phyloP scores from a whole-genome alignment of 2,329 filamentous ascomycete species.

The Exophiala aquamarina region DNA sequence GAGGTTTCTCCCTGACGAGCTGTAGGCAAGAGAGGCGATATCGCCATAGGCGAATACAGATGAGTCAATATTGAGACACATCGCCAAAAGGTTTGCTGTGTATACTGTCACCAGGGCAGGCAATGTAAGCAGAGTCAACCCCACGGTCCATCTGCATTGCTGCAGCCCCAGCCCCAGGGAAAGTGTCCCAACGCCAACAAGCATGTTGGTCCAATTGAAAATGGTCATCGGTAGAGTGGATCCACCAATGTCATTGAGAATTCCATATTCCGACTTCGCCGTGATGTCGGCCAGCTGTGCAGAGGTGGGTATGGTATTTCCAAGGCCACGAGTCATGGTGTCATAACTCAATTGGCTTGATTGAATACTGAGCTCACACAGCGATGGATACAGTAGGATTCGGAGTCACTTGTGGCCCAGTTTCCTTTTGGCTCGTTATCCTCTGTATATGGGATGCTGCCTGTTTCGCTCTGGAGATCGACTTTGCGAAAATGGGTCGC shows the following conservation, averaged over 20 bases:
- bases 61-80: slow-evolving; percentile 81
- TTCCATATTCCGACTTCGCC: too few relatives aligned
- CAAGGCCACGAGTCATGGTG: too few relatives aligned
- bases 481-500: too few relatives aligned
- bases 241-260: slow-evolving; percentile 83
- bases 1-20: slow-evolving; percentile 74
- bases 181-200: slow-evolving; percentile 85
- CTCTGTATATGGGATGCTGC: too few relatives aligned
- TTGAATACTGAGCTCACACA: too few relatives aligned
- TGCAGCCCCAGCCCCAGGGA: slow-evolving; percentile 84
- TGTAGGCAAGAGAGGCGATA: slow-evolving; percentile 86
- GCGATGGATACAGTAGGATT: too few relatives aligned
- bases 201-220: slow-evolving; percentile 92
- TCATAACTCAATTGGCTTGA: too few relatives aligned
- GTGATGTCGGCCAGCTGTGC: too few relatives aligned
- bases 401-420: too few relatives aligned
- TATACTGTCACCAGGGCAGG: slow-evolving; percentile 77
- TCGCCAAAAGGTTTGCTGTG: slow-evolving; percentile 79
- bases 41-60: slow-evolving; percentile 92
- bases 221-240: slow-evolving; percentile 96
- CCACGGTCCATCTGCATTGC: slow-evolving; percentile 84
- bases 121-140: slow-evolving; percentile 69
- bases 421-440: too few relatives aligned
- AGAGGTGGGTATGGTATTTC: too few relatives aligned
- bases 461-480: too few relatives aligned